phyloP scores from a whole-genome alignment of 1,139 yeast species.

The Groenewaldozyma sp. region DNA sequence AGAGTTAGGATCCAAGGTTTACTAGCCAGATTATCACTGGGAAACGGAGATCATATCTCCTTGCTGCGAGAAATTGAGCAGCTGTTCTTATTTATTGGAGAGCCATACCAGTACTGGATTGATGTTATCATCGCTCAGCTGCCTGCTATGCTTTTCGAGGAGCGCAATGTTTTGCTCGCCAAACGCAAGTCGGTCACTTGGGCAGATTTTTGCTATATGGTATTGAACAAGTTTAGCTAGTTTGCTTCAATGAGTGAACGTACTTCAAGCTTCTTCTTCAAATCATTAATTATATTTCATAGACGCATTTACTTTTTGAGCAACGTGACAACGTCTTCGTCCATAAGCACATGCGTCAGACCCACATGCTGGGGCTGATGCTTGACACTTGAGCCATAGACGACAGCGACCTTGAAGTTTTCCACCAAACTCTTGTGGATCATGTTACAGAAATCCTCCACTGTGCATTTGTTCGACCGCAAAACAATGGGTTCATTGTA shows the following conservation, averaged over 20 bases:
- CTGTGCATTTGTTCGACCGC: constrained; percentile 70
- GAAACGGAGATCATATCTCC: neutral
- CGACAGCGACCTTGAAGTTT: constrained; percentile 87
- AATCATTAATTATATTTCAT: neutral
- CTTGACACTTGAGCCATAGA: constrained; percentile 85
- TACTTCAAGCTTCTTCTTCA: neutral
- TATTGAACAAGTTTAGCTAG: too few species aligned
- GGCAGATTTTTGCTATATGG: constrained; percentile 1
- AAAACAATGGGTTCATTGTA: constrained; percentile 90
- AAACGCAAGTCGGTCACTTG: constrained; percentile 3
- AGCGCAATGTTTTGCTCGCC: neutral
- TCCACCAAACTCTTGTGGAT: constrained; percentile 91
- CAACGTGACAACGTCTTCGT: constrained; percentile 95
- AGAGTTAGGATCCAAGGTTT: neutral
- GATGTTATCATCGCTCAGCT: constrained; percentile 1
- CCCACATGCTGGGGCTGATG: constrained; percentile 99
- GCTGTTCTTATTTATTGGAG: neutral
- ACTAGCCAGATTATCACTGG: neutral
- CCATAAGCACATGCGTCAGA: constrained; percentile 67
- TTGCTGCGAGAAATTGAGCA: neutral
- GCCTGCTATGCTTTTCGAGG: neutral
- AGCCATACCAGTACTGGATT: constrained; percentile 2
- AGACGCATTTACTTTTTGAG: constrained; percentile 50
- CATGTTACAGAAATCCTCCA: constrained; percentile 93
- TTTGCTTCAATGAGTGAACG: neutral